Conservation (phyloP, 2,329 filamentous ascomycete genomes). For the Epichloe aotearoae region DNA sequence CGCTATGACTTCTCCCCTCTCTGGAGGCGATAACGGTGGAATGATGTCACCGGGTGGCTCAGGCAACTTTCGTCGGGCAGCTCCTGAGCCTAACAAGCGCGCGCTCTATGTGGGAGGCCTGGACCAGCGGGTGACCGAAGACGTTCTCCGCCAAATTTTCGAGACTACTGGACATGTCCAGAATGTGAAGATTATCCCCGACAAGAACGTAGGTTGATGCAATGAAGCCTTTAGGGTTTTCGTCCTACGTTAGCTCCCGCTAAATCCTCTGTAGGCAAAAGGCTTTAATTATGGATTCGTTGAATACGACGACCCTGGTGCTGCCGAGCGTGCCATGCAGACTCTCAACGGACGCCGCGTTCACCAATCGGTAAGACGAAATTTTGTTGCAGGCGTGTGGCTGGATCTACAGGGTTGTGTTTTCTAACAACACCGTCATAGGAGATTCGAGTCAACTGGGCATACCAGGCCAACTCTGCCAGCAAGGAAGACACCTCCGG, state of each 20-base stretch:
- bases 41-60: slow-evolving; percentile 79
- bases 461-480: slow-evolving; percentile 87
- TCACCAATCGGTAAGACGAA: slow-evolving; percentile 64
- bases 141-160: slow-evolving; percentile 93
- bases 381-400: neutral
- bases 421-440: slow-evolving; percentile 24
- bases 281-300: slow-evolving; percentile 99
- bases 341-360: slow-evolving; percentile 91
- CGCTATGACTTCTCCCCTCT: slow-evolving; percentile 82
- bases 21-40: slow-evolving; percentile 45
- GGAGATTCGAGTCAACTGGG: slow-evolving; percentile 99
- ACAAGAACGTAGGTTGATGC: slow-evolving; percentile 85
- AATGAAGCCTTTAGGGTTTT: slow-evolving; percentile 6
- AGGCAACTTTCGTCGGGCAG: slow-evolving; percentile 75
- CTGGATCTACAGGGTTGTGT: neutral
- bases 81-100: slow-evolving; percentile 96
- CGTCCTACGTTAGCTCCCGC: neutral
- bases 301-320: slow-evolving; percentile 94
- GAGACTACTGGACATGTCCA: slow-evolving; percentile 97
- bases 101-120: slow-evolving; percentile 92
- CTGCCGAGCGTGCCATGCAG: slow-evolving; percentile 92
- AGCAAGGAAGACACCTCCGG: slow-evolving; percentile 97
- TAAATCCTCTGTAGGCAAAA: slow-evolving; percentile 54
- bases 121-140: slow-evolving; percentile 89
- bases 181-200: slow-evolving; percentile 98